Conservation (phyloP, 306 rosid genomes). For the Bauhinia variegata region DNA sequence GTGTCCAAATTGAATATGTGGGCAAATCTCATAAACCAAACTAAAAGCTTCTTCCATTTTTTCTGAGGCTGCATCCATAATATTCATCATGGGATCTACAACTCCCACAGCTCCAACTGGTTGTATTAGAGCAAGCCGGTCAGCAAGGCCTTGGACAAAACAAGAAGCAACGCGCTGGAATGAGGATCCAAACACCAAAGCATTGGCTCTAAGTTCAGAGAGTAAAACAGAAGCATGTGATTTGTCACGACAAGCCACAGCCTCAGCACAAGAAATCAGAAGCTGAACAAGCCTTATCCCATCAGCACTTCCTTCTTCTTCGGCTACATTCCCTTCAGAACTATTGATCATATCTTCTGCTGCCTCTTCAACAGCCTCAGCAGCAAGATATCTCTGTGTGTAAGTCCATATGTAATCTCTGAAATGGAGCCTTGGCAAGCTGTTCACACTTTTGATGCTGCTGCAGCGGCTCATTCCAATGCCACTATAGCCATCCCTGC, state of each 20-base stretch:
- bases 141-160: conserved; percentile 73
- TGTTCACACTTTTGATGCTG: conserved; percentile 45
- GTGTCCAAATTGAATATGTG: conserved; percentile 86
- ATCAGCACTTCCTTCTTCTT: conserved; percentile 63
- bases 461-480: conserved; percentile 34
- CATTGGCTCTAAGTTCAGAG: conserved; percentile 63
- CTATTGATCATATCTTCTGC: conserved; percentile 39
- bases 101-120: conserved; percentile 55
- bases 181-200: conserved; percentile 79
- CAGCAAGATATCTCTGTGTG: conserved; percentile 60
- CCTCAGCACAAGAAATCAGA: conserved; percentile 86
- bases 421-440: conserved; percentile 46
- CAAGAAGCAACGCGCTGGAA: conserved; percentile 91
- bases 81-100: conserved; percentile 44
- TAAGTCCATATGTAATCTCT: conserved; percentile 76
- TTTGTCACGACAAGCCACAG: conserved; percentile 86
- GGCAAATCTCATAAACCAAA: conserved; percentile 73
- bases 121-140: conserved; percentile 58
- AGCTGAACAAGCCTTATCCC: conserved; percentile 88
- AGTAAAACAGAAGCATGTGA: conserved; percentile 65
- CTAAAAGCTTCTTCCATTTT: conserved; percentile 72
- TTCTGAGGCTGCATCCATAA: conserved; percentile 56
- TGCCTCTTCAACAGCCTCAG: conserved; percentile 70
- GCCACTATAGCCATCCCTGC: neutral
- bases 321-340: conserved; percentile 36